Evolutionary conservation across 306 rosid species (phyloP).

Genomic region (Sesbania bispinosa): DNA sequence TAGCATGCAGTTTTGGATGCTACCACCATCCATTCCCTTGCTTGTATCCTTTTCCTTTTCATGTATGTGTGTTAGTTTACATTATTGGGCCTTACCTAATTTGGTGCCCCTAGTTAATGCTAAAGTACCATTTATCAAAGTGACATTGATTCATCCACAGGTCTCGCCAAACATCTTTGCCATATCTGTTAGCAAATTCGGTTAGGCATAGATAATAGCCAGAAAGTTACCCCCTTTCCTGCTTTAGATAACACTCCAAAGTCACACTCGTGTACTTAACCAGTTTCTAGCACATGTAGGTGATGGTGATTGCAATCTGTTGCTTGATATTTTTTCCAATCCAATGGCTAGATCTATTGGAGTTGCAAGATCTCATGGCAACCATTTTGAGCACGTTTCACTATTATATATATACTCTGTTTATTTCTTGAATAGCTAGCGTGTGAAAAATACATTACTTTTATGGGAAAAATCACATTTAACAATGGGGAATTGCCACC

Average conservation of each 20-base stretch:
- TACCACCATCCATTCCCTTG: too few species aligned
- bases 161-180: constrained; percentile 27
- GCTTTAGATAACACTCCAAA: constrained; percentile 13
- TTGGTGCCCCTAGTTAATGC: constrained; percentile 20
- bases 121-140: constrained; percentile 22
- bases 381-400: constrained; percentile 11
- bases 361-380: background rate
- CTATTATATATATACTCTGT: background rate
- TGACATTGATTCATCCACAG: constrained; percentile 16
- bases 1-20: too few species aligned
- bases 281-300: constrained; percentile 15
- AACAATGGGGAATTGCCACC: background rate
- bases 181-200: constrained; percentile 13
- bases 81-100: constrained; percentile 1
- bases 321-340: background rate
- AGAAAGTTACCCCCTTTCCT: constrained; percentile 26
- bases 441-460: too few species aligned
- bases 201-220: constrained; percentile 30
- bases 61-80: constrained; percentile 7
- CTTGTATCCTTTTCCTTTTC: background rate
- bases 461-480: too few species aligned
- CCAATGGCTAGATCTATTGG: background rate
- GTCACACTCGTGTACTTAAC: constrained; percentile 19
- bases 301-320: constrained; percentile 16
- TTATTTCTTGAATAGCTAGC: too few species aligned